A percentile compares a stretch with the other conserved stretches of the same genome.
Evolutionary conservation across 2,329 filamentous ascomycete species (phyloP).

Genomic region (Harringtonia aguacate): DNA sequence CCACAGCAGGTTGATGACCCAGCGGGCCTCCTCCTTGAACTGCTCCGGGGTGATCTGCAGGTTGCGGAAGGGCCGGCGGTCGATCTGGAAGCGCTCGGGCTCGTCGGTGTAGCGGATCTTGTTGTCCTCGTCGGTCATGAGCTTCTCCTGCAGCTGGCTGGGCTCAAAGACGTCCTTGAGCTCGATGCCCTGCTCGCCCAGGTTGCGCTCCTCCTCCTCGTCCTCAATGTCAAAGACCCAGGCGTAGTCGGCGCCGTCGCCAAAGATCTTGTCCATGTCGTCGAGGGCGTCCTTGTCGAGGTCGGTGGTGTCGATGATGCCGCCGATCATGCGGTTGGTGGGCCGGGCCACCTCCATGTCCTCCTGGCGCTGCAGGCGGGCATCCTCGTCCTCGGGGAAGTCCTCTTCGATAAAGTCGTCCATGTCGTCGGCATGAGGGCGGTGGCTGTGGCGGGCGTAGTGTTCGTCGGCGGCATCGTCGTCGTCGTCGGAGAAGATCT

Average conservation of each 20-base stretch:
- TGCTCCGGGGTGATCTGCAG: constrained; percentile 73
- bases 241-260: constrained; percentile 88
- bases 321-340: constrained; percentile 56
- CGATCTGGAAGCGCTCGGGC: constrained; percentile 88
- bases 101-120: constrained; percentile 79
- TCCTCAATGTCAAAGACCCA: constrained; percentile 89
- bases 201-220: constrained; percentile 67
- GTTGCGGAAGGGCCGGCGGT: constrained; percentile 78
- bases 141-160: constrained; percentile 84
- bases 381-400: constrained; percentile 77
- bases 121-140: constrained; percentile 93
- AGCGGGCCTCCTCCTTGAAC: constrained; percentile 78
- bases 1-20: constrained; percentile 86
- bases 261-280: constrained; percentile 94
- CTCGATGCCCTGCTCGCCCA: constrained; percentile 75
- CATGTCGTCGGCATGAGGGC: constrained; percentile 65
- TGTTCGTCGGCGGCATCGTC: constrained; percentile 55
- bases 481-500: constrained; percentile 95
- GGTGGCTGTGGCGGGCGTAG: constrained; percentile 41
- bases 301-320: constrained; percentile 68
- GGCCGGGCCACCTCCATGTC: constrained; percentile 84
- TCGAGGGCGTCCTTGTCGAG: constrained; percentile 88
- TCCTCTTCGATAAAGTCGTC: constrained; percentile 97
- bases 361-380: constrained; percentile 63
- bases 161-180: constrained; percentile 98